Base-by-base conservation (phyloP, 169 alveolate species). In the Babesia ovis region DNA sequence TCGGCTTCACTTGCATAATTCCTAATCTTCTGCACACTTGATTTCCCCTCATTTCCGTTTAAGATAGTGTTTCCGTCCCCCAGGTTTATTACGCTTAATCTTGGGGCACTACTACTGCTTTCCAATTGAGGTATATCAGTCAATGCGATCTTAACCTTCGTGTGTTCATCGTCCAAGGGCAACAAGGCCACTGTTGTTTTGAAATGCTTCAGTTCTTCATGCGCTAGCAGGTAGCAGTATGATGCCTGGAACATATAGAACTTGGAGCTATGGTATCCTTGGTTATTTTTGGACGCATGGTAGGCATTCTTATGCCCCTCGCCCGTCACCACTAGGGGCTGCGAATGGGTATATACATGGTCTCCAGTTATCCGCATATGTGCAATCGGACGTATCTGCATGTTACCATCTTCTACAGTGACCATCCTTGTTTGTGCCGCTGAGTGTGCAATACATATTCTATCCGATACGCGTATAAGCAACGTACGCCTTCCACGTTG, bases 391-490 rank as follows among this genome's bases (percentile, higher is more conserved):
- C 41, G 32, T 1, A 68, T 12, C 14, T 18, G 18, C 8, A 68
- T 27, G 1, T 1, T 22, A 3, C 23, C 25, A 0, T 16, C 57
- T n/a, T 41, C 25, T 11, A 68, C 23, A 46, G 9, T 22, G 43
- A 54, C 37, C 14, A 37, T 39, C 14, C 25, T 27, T 12, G 83
- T 59, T 22, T 61, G 58, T 42, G 43, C 22, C 3, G 45, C 56
- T 3, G 83, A 72, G 31, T 72, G 73, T 22, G 68, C 67, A 16
- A 72, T 16, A 25, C 83, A 72, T 23, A 34, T 41, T 2, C 5
- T 29, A 8, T 57, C 67, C 20, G 81, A 70, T 2, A 72, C 39
- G n/a, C 57, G 37, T 0, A 59, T 8, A 14, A 72, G 39, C 11
- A 18, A 9, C 23, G 23, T 27, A 18, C 48, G 25, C 22, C 37